phyloP scores from a whole-genome alignment of 2,329 filamentous ascomycete genomes.

The Phyllosticta citriasiana region DNA sequence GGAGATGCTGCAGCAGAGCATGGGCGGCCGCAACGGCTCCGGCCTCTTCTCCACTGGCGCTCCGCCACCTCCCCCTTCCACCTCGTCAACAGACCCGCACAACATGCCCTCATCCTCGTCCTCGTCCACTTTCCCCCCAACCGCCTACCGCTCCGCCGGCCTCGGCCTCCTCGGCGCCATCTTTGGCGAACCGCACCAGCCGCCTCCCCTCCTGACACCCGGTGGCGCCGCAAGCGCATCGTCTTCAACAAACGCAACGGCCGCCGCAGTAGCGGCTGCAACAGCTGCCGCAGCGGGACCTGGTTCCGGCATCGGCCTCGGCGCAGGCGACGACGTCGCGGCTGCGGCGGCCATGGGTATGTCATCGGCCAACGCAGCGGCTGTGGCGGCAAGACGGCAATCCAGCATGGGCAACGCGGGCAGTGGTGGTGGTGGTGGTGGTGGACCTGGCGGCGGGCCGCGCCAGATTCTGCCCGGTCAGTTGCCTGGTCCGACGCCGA shows the following conservation, averaged over 20 bases:
- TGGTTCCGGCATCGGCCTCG: conserved; percentile 18
- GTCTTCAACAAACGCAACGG: conserved; percentile 11
- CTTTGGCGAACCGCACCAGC: neutral
- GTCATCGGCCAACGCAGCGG: conserved; percentile 20
- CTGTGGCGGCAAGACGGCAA: conserved; percentile 21
- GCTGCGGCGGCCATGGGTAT: conserved; percentile 16
- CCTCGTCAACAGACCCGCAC: neutral
- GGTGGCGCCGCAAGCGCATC: neutral
- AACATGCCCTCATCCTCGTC: neutral
- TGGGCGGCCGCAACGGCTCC: conserved; percentile 40
- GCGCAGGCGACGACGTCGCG: conserved; percentile 19
- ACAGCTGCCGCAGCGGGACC: conserved; percentile 16
- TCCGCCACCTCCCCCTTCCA: neutral
- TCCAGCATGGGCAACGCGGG: conserved; percentile 16
- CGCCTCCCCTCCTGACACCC: neutral
- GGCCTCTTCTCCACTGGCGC: conserved; percentile 29
- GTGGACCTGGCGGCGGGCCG: conserved; percentile 18
- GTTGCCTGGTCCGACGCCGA: conserved; percentile 20
- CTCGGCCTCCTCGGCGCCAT: conserved; percentile 4
- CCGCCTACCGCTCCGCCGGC: conserved; percentile 13
- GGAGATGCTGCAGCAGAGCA: conserved; percentile 50
- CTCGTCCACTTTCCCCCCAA: conserved; percentile 11
- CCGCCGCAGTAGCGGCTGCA: conserved; percentile 17
- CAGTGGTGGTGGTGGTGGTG: neutral
- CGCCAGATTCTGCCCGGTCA: conserved; percentile 29